Evolutionary conservation across 1,139 yeast genomes (phyloP).

Genomic region (Nakaseomyces sp.): DNA sequence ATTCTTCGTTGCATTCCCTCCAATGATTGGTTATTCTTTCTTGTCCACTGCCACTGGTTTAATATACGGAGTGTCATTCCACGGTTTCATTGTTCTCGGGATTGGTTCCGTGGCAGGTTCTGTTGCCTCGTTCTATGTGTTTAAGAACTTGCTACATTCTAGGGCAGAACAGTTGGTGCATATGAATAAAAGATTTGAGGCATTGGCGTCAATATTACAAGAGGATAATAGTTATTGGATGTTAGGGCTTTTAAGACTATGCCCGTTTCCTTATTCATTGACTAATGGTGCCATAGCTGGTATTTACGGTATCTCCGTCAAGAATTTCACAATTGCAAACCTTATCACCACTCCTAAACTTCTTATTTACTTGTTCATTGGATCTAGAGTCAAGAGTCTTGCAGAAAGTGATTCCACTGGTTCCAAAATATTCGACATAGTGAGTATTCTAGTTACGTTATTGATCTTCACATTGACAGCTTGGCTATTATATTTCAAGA

Average conservation of each 20-base stretch:
- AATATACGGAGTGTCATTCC: conserved; percentile 64
- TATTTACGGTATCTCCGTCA: conserved; percentile 59
- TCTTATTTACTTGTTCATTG: conserved; percentile 69
- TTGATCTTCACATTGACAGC: conserved; percentile 55
- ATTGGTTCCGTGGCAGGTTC: conserved; percentile 67
- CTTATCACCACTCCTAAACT: conserved; percentile 73
- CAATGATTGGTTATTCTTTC: conserved; percentile 73
- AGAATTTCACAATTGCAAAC: conserved; percentile 63
- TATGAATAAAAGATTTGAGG: conserved; percentile 56
- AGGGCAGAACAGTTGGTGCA: conserved; percentile 48
- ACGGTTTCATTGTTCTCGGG: conserved; percentile 74
- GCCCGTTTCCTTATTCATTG: conserved; percentile 89
- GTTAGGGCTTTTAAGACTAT: conserved; percentile 63
- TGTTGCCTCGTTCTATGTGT: conserved; percentile 57
- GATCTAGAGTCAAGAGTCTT: conserved; percentile 62
- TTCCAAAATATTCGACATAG: conserved; percentile 50
- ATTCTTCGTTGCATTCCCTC: conserved; percentile 66
- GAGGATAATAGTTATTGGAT: conserved; percentile 59
- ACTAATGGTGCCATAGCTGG: conserved; percentile 90
- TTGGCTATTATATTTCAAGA: conserved; percentile 59
- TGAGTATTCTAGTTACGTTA: conserved; percentile 54
- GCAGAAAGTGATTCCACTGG: conserved; percentile 51
- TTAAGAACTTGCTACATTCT: conserved; percentile 49
- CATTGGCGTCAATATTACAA: conserved; percentile 67
- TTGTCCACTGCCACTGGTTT: conserved; percentile 66